phyloP scores from a whole-genome alignment of 2,329 filamentous ascomycete species.

The Eutypella sp. region DNA sequence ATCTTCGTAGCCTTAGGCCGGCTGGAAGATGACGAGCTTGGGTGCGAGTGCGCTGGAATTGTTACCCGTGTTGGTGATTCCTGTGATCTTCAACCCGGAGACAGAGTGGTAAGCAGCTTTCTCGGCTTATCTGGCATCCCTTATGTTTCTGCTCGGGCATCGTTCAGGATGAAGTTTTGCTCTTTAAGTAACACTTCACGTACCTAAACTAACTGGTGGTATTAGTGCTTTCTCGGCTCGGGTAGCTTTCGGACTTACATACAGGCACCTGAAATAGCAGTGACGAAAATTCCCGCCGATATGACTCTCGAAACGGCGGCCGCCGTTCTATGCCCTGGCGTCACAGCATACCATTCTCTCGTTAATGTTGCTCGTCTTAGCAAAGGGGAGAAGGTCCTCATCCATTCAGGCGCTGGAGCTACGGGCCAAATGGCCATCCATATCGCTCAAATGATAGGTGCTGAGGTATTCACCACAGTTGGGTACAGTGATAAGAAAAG shows the following conservation, averaged over 20 bases:
- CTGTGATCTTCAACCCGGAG: slow-evolving; percentile 12
- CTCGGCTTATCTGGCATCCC: neutral
- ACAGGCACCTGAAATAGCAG: slow-evolving; percentile 4
- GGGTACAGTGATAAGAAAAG: slow-evolving; percentile 25
- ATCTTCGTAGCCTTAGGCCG: slow-evolving; percentile 12
- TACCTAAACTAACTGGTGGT: neutral
- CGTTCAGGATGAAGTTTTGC: no score
- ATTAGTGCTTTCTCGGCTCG: slow-evolving; percentile 1
- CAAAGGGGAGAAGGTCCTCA: slow-evolving; percentile 18
- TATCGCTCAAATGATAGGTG: slow-evolving; percentile 12
- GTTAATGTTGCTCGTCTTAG: slow-evolving; percentile 19
- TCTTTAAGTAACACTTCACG: no score
- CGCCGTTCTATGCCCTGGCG: slow-evolving; percentile 9
- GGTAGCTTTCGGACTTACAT: slow-evolving; percentile 16
- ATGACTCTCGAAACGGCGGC: slow-evolving; percentile 9
- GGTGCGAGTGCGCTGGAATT: slow-evolving; percentile 25
- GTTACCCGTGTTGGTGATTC: slow-evolving; percentile 23
- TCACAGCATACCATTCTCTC: slow-evolving; percentile 25
- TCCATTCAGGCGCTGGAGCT: slow-evolving; percentile 18
- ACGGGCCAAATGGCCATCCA: slow-evolving; percentile 17
- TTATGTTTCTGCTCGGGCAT: no score
- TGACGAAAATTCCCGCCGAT: slow-evolving; percentile 8
- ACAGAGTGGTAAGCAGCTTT: slow-evolving; percentile 3
- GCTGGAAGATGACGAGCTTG: slow-evolving; percentile 9
- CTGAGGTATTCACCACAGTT: slow-evolving; percentile 29